A percentile compares a stretch with the other conserved stretches of the same genome.
phyloP scores from a whole-genome alignment of 2,329 filamentous ascomycete species.

The Fonsecaea pugnacius region DNA sequence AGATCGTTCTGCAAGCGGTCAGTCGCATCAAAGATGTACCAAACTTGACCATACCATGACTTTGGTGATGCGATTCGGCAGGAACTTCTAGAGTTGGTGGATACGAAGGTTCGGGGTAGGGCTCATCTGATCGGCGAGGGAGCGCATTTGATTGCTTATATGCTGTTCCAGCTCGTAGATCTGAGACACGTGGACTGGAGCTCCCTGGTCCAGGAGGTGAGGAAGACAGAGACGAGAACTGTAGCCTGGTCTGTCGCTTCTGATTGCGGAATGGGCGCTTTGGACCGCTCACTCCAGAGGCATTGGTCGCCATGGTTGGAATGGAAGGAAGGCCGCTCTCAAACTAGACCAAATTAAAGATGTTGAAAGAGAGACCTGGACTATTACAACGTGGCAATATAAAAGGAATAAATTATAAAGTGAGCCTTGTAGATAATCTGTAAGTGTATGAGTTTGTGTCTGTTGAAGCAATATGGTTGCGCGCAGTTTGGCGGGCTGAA shows the following conservation, averaged over 20 bases:
- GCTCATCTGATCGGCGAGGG: conserved; percentile 22
- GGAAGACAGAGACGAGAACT: conserved; percentile 46
- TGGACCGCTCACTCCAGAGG: not conserved
- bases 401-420: not conserved
- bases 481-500: not conserved
- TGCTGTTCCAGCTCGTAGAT: conserved; percentile 43
- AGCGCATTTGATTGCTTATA: conserved; percentile 36
- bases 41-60: conserved; percentile 11
- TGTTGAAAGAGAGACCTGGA: not conserved
- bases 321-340: not conserved
- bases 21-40: not conserved
- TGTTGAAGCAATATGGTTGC: not conserved
- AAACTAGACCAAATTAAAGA: not conserved
- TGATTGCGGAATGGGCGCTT: conserved; percentile 30
- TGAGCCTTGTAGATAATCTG: not conserved
- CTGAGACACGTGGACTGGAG: conserved; percentile 35
- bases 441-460: not conserved
- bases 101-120: not conserved
- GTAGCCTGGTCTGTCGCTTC: conserved; percentile 47
- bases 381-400: not conserved
- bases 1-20: not conserved
- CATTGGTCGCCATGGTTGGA: not conserved
- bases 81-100: conserved; percentile 35
- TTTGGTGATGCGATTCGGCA: conserved; percentile 26
- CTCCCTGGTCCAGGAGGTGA: conserved; percentile 37